A percentile compares a stretch with the other conserved stretches of the same genome.
Evolutionary conservation across 169 alveolate species (phyloP).

Genomic region (Babesia ovata): DNA sequence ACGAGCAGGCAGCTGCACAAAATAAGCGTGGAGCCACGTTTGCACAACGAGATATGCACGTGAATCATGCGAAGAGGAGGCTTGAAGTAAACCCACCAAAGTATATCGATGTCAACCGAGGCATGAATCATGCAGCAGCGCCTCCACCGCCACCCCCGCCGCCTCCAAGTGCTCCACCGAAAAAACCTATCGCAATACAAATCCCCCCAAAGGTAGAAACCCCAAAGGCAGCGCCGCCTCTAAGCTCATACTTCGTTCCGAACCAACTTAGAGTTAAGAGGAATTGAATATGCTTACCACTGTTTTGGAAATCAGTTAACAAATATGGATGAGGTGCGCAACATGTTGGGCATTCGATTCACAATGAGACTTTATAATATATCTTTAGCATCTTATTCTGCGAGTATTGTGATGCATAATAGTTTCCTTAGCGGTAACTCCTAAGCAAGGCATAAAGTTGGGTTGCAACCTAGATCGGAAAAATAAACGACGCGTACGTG

Average conservation of each 20-base stretch:
- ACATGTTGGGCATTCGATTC: no score
- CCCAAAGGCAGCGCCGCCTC: slow-evolving; percentile 22
- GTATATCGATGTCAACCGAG: background rate
- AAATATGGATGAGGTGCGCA: no score
- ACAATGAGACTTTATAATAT: no score
- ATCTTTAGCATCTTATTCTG: no score
- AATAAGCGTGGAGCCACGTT: background rate
- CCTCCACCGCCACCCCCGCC: slow-evolving; percentile 38
- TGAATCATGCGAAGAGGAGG: background rate
- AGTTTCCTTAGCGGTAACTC: no score
- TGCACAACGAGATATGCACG: no score
- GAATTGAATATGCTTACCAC: no score
- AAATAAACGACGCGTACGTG: no score
- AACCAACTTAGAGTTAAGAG: slow-evolving; percentile 51
- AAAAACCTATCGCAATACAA: slow-evolving; percentile 7
- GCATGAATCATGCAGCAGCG: background rate
- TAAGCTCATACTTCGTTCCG: slow-evolving; percentile 58
- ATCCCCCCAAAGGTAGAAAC: background rate
- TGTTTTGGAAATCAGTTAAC: no score
- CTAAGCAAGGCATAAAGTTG: no score
- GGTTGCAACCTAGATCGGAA: no score
- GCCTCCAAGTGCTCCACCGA: slow-evolving; percentile 24
- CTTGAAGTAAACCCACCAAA: background rate
- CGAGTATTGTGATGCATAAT: no score
- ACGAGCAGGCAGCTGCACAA: background rate